These are phyloP conservation scores for Pseudocercospora vitis DNA, from an alignment of 2,329 filamentous ascomycete species.

Conservation along the genomic window DNA sequence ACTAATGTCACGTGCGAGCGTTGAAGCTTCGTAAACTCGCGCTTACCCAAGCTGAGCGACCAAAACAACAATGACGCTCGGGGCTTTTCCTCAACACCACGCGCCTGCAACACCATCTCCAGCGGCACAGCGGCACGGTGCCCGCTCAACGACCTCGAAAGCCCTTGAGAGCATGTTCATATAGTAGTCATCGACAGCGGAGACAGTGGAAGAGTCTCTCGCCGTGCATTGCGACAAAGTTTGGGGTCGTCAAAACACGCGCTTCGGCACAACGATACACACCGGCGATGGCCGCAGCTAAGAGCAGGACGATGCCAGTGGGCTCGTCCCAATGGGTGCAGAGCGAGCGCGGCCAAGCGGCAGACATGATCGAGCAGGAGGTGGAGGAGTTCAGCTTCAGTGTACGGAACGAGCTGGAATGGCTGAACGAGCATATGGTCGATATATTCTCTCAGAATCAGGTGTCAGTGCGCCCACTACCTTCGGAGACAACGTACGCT, in stretches of 20 bases:
- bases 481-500: conserved; percentile 25
- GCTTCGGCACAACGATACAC: conserved; percentile 7
- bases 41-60: not conserved
- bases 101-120: conserved; percentile 10
- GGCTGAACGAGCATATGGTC: conserved; percentile 98
- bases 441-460: conserved; percentile 86
- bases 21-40: not conserved
- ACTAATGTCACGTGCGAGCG: not conserved
- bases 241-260: conserved; percentile 19
- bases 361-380: conserved; percentile 75
- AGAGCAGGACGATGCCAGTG: conserved; percentile 31
- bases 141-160: conserved; percentile 16
- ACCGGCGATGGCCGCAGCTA: conserved; percentile 30
- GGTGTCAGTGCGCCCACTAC: conserved; percentile 67
- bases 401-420: conserved; percentile 90
- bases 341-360: conserved; percentile 76
- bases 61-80: not conserved
- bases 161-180: conserved; percentile 24
- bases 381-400: conserved; percentile 91
- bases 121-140: conserved; percentile 7
- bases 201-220: conserved; percentile 12
- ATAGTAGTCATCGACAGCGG: conserved; percentile 18
- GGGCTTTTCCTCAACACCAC: not conserved
- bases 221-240: conserved; percentile 15
- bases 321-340: conserved; percentile 67